Evolutionary conservation across 768 basidiomycete genomes (phyloP), one percentile per base, ranked within the genome.

Genomic region (Hericium rajendrae): DNA sequence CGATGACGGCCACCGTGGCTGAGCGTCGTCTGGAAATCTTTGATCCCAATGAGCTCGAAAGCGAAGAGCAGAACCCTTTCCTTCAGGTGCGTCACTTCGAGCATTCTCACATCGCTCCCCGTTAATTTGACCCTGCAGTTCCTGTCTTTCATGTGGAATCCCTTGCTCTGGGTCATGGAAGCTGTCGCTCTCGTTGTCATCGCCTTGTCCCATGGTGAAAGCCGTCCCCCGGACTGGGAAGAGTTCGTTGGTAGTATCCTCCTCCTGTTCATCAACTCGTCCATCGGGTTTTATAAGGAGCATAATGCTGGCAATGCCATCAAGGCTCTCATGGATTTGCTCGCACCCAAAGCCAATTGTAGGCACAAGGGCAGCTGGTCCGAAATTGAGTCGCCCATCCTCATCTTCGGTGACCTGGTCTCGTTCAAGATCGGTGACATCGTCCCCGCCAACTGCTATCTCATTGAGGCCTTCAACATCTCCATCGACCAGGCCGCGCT

Each of bases 121-220:
- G 48, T 32, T 48, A 26, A 28, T 32, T 11, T 0, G 26, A 6
- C 46, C 9, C 26, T 8, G 4, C 49, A 91, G 89, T 93, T 94
- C 73, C 75, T 93, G 64, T 85, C 85, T 70, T 98, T 98, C 82
- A 98, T 97, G 95, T 98, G 95, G 95, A 98, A 98, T 76, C 95
- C 95, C 48, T 78, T 98, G 12, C 97, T 95, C 38, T 98, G 95
- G 95, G 95, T 98, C 73, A 98, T 98, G 95, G 95, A 98, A 73
- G 93, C 87, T 60, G 94, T 93, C 40, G 90, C 91, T 8, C 78
- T 93, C 32, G 92, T 94, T 63, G 94, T 94, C 50, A 98, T 98
- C 70, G 93, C 83, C 43, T 83, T 98, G 32, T 97, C 95, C 56
- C 97, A 98, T 72, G 95, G 95, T 72, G 84, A 85, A 65, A 75